A percentile compares a stretch with the other conserved stretches of the same genome.
Conservation (phyloP, 495 filamentous ascomycete species). For the Aspergillus conjunctus region DNA sequence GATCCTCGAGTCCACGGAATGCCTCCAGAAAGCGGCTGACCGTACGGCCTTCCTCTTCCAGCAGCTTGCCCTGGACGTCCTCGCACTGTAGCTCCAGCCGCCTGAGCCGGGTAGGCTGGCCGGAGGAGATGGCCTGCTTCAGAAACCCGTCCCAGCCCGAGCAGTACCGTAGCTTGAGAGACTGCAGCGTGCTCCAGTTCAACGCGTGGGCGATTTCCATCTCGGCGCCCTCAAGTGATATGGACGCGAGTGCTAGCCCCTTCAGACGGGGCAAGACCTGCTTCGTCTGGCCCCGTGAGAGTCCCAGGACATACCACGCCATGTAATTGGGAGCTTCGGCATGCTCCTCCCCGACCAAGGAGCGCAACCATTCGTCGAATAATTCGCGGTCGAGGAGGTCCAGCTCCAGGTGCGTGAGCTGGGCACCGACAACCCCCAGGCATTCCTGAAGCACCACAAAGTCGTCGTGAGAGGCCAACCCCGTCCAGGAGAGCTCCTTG, state of each 20-base stretch:
- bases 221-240: background rate
- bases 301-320: background rate
- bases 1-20: background rate
- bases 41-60: background rate
- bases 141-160: background rate
- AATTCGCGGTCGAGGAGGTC: constrained; percentile 3
- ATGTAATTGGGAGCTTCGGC: background rate
- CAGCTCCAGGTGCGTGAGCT: constrained; percentile 1
- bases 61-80: background rate
- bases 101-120: background rate
- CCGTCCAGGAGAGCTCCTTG: background rate
- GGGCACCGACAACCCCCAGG: background rate
- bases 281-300: background rate
- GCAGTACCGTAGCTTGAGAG: background rate
- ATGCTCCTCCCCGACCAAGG: background rate
- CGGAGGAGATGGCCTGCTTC: background rate
- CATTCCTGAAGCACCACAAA: background rate
- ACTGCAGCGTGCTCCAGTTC: background rate
- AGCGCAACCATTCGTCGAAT: too few relatives aligned
- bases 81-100: background rate
- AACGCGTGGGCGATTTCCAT: constrained; percentile 3
- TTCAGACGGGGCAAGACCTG: background rate
- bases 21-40: background rate
- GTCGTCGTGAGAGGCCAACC: background rate
- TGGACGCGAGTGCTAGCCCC: background rate